Conservation (phyloP, 805 yeast genomes). For the Candida odintsovae region DNA sequence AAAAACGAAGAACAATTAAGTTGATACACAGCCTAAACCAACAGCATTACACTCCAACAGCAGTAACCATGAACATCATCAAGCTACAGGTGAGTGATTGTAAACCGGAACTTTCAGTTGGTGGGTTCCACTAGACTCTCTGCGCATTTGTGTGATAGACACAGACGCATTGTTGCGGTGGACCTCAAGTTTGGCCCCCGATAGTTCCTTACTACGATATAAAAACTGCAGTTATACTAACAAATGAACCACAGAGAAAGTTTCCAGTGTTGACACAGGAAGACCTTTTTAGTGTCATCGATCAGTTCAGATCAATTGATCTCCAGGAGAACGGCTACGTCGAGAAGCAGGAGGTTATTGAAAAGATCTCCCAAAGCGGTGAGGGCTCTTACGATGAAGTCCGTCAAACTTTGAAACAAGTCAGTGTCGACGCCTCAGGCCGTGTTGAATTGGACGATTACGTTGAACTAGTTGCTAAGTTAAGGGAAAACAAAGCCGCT, state of each 20-base stretch:
- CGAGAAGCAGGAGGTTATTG: constrained; percentile 86
- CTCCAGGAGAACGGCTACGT: constrained; percentile 90
- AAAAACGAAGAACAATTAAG: no score
- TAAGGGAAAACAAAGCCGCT: constrained; percentile 47
- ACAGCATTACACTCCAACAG: not conserved
- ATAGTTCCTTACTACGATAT: no score
- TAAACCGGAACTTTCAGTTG: not conserved
- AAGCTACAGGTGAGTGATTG: constrained; percentile 43
- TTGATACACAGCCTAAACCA: not conserved
- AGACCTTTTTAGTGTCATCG: constrained; percentile 79
- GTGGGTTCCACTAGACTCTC: no score
- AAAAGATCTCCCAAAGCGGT: constrained; percentile 73
- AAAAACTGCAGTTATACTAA: no score
- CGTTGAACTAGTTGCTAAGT: constrained; percentile 76
- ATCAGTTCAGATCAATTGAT: constrained; percentile 81
- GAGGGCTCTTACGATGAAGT: constrained; percentile 85
- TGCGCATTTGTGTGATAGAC: no score
- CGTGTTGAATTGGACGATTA: constrained; percentile 95
- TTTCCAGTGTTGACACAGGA: constrained; percentile 82
- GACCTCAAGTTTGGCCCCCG: no score
- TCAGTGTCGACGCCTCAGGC: constrained; percentile 93
- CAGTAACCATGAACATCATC: constrained; percentile 50
- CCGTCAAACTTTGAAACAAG: constrained; percentile 87
- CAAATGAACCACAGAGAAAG: constrained; percentile 49
- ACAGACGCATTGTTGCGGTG: no score